Percentiles rank a stretch among this genome's conserved stretches.
Evolutionary conservation across 2,329 filamentous ascomycete species (phyloP).

Genomic region (Ascochyta pisi): DNA sequence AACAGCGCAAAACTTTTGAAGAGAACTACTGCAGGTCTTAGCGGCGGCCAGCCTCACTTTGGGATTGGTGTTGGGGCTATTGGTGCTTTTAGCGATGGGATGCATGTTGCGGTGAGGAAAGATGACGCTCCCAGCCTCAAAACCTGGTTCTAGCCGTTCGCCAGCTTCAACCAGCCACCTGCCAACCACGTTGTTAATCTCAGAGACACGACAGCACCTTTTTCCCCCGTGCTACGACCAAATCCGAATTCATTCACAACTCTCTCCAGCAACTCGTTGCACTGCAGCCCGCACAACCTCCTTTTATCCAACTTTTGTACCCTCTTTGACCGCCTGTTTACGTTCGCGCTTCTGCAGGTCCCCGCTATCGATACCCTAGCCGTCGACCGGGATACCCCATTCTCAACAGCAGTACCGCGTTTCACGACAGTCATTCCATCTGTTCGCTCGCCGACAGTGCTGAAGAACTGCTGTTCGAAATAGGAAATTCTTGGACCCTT

Average conservation of each 20-base stretch:
- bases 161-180: slow-evolving; percentile 20
- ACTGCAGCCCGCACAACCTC: slow-evolving; percentile 17
- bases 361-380: slow-evolving; percentile 23
- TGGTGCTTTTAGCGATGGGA: slow-evolving; percentile 21
- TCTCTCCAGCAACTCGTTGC: slow-evolving; percentile 20
- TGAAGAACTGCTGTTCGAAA: slow-evolving; percentile 25
- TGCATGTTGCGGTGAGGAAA: slow-evolving; percentile 34
- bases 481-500: slow-evolving; percentile 32
- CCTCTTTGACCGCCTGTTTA: slow-evolving; percentile 22
- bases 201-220: slow-evolving; percentile 22
- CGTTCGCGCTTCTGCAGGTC: slow-evolving; percentile 14
- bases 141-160: slow-evolving; percentile 16
- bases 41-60: slow-evolving; percentile 7
- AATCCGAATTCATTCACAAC: slow-evolving; percentile 7
- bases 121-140: slow-evolving; percentile 33
- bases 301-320: slow-evolving; percentile 15
- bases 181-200: slow-evolving; percentile 25
- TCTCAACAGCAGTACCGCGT: slow-evolving; percentile 22
- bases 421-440: slow-evolving; percentile 36
- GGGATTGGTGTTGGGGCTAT: slow-evolving; percentile 1
- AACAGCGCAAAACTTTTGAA: neutral
- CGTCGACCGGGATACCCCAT: slow-evolving; percentile 24
- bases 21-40: slow-evolving; percentile 12
- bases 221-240: slow-evolving; percentile 23
- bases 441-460: slow-evolving; percentile 20